Evolutionary conservation across 345 rosid genomes (phyloP).

Genomic region (Arabis alpina): DNA sequence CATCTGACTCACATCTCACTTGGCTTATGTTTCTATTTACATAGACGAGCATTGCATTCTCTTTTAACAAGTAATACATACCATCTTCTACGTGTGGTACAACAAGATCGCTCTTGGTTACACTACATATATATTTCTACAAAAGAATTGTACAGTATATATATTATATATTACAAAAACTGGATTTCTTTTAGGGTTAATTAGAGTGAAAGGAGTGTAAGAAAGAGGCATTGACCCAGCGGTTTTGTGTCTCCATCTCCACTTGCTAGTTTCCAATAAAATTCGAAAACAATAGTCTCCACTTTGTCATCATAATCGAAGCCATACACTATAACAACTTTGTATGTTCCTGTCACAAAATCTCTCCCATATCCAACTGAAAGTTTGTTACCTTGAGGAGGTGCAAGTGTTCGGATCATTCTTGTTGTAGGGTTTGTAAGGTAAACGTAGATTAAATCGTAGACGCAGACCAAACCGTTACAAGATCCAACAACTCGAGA

Average conservation of each 20-base stretch:
- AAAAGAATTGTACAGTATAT: too few relatives aligned
- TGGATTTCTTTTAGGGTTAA: too few relatives aligned
- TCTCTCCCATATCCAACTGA: constrained; percentile 29
- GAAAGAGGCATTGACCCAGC: constrained; percentile 9
- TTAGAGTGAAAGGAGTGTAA: too few relatives aligned
- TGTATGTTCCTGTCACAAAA: constrained; percentile 25
- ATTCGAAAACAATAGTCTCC: constrained; percentile 3
- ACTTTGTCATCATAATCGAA: background rate
- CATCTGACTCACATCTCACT: too few relatives aligned
- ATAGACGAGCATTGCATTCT: too few relatives aligned
- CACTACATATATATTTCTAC: too few relatives aligned
- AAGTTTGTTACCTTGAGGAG: constrained; percentile 8
- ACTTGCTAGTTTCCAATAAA: background rate
- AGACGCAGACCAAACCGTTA: constrained; percentile 29
- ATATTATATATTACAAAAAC: too few relatives aligned
- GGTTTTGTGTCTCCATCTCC: constrained; percentile 23
- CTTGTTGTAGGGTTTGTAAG: background rate
- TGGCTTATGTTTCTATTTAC: too few relatives aligned
- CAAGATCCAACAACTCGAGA: constrained; percentile 19
- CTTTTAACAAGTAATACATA: too few relatives aligned
- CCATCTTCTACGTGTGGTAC: too few relatives aligned
- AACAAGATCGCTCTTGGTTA: too few relatives aligned
- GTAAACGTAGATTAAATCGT: background rate
- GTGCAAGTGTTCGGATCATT: constrained; percentile 3
- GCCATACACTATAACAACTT: constrained; percentile 12